Percentiles rank a stretch among this genome's conserved stretches.
Evolutionary conservation across 495 filamentous ascomycete species (phyloP).

Genomic region (Evernia prunastri): DNA sequence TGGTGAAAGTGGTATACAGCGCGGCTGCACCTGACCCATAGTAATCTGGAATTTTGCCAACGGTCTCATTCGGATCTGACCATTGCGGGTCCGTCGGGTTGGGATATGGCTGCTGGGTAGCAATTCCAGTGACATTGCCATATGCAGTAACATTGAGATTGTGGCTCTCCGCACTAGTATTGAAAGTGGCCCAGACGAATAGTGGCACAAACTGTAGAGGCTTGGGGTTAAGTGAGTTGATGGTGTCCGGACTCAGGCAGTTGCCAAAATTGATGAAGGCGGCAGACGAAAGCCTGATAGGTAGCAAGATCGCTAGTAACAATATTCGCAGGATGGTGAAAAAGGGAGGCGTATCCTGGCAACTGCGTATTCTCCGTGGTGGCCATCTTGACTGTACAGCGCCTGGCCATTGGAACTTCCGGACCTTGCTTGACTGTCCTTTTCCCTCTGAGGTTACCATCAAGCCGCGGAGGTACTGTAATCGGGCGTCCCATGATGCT

Average conservation of each 20-base stretch:
- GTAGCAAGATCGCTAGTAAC: not conserved
- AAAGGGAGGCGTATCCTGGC: not conserved
- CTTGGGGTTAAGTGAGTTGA: conserved; percentile 41
- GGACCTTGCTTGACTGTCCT: not conserved
- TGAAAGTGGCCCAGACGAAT: conserved; percentile 65
- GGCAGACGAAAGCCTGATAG: conserved; percentile 33
- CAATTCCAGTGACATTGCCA: conserved; percentile 76
- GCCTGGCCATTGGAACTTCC: not conserved
- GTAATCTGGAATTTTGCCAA: conserved; percentile 68
- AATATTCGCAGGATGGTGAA: conserved; percentile 1
- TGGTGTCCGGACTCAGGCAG: conserved; percentile 60
- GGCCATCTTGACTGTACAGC: not conserved
- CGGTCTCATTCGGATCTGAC: conserved; percentile 40
- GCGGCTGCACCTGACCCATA: conserved; percentile 33
- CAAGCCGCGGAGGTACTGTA: not conserved
- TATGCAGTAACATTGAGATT: conserved; percentile 75
- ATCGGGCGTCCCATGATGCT: not conserved
- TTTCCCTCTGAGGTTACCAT: not conserved
- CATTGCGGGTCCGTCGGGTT: conserved; percentile 42
- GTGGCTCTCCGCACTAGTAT: conserved; percentile 52
- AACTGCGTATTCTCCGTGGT: conserved; percentile 4
- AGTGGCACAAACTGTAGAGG: conserved; percentile 77
- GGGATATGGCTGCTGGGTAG: conserved; percentile 35
- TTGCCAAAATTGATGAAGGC: conserved; percentile 73
- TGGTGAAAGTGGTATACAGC: conserved; percentile 63